Conservation (phyloP, 2,329 filamentous ascomycete genomes). For the Cladophialophora bantiana region DNA sequence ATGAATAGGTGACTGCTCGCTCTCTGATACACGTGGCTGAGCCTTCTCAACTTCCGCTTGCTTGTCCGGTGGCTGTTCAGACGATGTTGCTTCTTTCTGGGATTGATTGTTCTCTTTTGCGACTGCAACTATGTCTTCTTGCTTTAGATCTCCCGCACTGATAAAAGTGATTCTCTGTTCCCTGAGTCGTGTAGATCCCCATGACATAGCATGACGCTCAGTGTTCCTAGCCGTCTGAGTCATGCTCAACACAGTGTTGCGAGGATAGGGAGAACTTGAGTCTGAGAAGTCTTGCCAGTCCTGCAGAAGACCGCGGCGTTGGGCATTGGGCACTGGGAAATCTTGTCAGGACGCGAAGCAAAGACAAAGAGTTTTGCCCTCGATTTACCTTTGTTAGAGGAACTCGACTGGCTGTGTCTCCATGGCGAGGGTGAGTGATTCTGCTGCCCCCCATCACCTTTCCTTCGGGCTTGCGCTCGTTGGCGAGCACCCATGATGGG, state of each 20-base stretch:
- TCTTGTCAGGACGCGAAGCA: conserved; percentile 20
- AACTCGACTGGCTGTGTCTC: conserved; percentile 30
- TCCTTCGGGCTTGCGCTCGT: conserved; percentile 37
- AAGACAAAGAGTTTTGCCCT: not conserved
- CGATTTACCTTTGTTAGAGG: conserved; percentile 26
- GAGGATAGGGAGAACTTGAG: conserved; percentile 36
- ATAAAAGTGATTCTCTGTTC: conserved; percentile 66
- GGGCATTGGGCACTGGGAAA: conserved; percentile 23
- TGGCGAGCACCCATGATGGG: conserved; percentile 39
- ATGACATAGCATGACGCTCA: conserved; percentile 56
- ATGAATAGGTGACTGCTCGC: not conserved
- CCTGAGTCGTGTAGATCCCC: conserved; percentile 60
- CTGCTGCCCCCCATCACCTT: conserved; percentile 29
- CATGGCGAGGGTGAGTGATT: conserved; percentile 21
- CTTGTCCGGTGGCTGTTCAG: not conserved
- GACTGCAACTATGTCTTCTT: conserved; percentile 41
- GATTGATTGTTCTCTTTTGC: conserved; percentile 8
- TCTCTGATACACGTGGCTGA: not conserved
- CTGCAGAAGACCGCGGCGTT: conserved; percentile 20
- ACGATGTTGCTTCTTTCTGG: not conserved
- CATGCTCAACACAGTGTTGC: conserved; percentile 52
- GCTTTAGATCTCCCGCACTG: conserved; percentile 61
- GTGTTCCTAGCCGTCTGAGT: conserved; percentile 66
- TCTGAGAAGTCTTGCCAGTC: conserved; percentile 37
- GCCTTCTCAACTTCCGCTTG: not conserved